Base-by-base conservation (phyloP, 2,329 filamentous ascomycete species). In the Lachnellula occidentalis region DNA sequence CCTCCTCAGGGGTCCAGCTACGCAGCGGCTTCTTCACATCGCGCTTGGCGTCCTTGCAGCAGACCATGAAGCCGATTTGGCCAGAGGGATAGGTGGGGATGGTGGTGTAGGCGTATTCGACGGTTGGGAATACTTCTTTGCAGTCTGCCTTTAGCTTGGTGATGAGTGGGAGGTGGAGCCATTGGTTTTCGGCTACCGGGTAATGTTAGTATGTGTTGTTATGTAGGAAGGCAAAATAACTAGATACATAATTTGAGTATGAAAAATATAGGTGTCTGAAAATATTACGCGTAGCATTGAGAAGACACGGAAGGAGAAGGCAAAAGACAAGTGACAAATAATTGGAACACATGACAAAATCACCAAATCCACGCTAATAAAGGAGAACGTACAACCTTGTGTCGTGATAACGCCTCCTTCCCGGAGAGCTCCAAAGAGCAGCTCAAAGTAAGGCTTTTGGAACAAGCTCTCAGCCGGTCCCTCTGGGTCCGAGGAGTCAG, bases 61-160 rank as follows among this genome's bases (percentile, higher is more conserved):
- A 97, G 71, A 99, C 90, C 92, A 99, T 96, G 86, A 99, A 99
- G 72, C 94, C 94, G 70, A 99, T 99, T 80, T 99, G 94, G 72
- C 94, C 94, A 54, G 90, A 95, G 64, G 94, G 94, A 81, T 99
- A 99, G 71, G 94, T 99, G 57, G 94, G 94, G 74, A 99, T 99
- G 68, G 92, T 97, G 70, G 92, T 97, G 83, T 96, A 99, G 67
- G 89, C 94, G 78, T 97, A 99, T 78, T 99, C 94, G 73, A 88
- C 94, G 60, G 90, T 89, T 62, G 94, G 92, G 86, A 99, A 99
- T 74, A 99, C 89, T 74, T 94, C 87, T 74, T 87, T 87, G 87
- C 92, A 96, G 71, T 91, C 83, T 82, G 96, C 92, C 85, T 96
- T 96, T 70, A 99, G 87, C 78, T 92, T 83, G 72, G 86, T 84